Evolutionary conservation across 768 basidiomycete genomes (phyloP).

Genomic region (Lactarius tabidus): DNA sequence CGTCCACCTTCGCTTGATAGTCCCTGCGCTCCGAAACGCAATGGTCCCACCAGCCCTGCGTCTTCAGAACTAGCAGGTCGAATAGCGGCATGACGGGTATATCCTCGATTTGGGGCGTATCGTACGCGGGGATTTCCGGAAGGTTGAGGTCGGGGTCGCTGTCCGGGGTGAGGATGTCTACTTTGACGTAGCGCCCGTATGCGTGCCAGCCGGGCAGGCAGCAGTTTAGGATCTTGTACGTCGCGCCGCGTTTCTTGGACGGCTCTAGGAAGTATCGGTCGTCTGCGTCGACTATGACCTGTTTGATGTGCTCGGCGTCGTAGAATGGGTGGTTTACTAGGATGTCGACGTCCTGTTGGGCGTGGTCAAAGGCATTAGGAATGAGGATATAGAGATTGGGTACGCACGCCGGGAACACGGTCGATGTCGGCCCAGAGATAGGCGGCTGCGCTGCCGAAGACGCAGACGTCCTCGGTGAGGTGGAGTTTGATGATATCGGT

Average conservation of each 20-base stretch:
- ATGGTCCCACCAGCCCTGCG: conserved; percentile 13
- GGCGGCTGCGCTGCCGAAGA: conserved; percentile 16
- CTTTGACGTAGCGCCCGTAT: neutral
- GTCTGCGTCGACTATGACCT: neutral
- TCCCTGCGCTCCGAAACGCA: neutral
- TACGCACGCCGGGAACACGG: conserved; percentile 12
- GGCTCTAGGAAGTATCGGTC: conserved; percentile 11
- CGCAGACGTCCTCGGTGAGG: neutral
- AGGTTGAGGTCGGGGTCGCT: neutral
- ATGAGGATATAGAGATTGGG: neutral
- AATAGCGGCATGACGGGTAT: conserved; percentile 18
- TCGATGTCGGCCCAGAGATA: conserved; percentile 8
- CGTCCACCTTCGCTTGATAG: neutral
- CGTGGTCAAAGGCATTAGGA: neutral
- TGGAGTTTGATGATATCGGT: neutral
- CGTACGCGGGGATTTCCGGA: neutral
- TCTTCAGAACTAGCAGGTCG: conserved; percentile 16
- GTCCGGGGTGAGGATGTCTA: conserved; percentile 17
- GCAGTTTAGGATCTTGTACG: neutral
- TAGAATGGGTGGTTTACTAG: neutral
- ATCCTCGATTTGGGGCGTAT: neutral
- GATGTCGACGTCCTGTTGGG: conserved; percentile 9
- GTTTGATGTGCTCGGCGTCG: conserved; percentile 1
- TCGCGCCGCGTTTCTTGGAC: neutral
- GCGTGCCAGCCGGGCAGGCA: conserved; percentile 5